Evolutionary conservation across 2,329 filamentous ascomycete genomes (phyloP), one percentile per base, ranked within the genome.

Genomic region (Lecanoromycetidae sp.): DNA sequence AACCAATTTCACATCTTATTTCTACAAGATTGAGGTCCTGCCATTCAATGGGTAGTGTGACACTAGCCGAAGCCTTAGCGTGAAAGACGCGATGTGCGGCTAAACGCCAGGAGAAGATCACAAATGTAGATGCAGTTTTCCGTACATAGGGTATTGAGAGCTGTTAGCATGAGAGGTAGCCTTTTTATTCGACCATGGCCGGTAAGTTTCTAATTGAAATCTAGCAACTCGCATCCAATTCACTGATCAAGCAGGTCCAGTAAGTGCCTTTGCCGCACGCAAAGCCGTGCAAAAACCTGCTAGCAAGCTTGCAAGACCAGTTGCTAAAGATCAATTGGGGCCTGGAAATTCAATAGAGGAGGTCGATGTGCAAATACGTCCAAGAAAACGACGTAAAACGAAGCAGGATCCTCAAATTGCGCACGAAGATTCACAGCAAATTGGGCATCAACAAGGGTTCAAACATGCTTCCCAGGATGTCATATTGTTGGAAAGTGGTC

Each of bases 241-340:
- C 10, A 39, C 44, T 46, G 29, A 46, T 22, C 12, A 13, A 35
- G 8, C 10, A 32, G 40, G 33, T 22, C 42, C 45, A 25, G 30
- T 51, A 19, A 51, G 49, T 36, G 49, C 49, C 2, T 51, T 51
- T 17, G 49, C 45, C 26, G 46, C 41, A 22, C 43, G 44, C 27
- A 48, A 48, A 30, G 40, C 45, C 30, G 32, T 22, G 23, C 45
- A 29, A 27, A 22, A 20, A 27, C 20, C 29, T 2, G 19, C 25
- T 15, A 25, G 26, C 17, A 26, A 35, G 20, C 9, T 32, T n/a
- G 26, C 13, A 7, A 44, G 17, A 3, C 22, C 7, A 9, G 17
- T 7, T 33, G 15, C 32, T 12, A 40, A 5, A 20, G 9, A 33
- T 20, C 29, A 33, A n/a, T 17, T 17, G 12, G 9, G 17, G 8